Base-by-base conservation (phyloP, 768 basidiomycete genomes). In the Termitomyces sp. region DNA sequence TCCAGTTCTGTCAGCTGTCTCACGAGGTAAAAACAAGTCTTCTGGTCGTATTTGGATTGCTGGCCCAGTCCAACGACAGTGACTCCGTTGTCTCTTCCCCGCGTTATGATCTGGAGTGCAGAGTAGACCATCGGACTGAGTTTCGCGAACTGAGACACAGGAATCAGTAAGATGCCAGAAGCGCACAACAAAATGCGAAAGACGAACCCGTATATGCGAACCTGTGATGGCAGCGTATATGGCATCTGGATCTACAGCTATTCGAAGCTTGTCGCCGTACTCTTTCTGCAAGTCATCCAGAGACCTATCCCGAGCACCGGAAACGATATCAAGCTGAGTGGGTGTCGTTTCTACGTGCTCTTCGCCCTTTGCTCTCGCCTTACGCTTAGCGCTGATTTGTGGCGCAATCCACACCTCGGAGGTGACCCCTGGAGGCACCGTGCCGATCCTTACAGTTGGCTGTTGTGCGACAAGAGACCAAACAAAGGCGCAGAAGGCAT, bases 11-110 rank as follows among this genome's bases (percentile, higher is more conserved):
- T 79, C 18, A 96, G 77, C 65, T 91, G 87, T 65, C 86, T 84
- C 60, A 93, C 84, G 60, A 94, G 84, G 73, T 96, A 95, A 71
- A 92, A 92, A 64, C 92, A 92, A 1, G 91, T 90, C 73, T 94
- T 95, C 70, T 92, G 91, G 69, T 94, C 93, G 68, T 96, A 94
- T 53, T 84, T 85, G 11, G 93, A 88, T 68, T 84, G 80, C 66
- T 85, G 85, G 28, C 91, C 90, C 15, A 96, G 79, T 36, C 90
- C 84, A 13, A 94, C 84, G 50, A 91, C 87, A 7, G 91, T 89
- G 16, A 92, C 82, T 12, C 94, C 94, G 20, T 81, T 75, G 60
- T 91, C 89, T 61, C 93, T 78, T 3, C 89, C 91, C 40, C 91
- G 83, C n/a, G 92, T 89, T 65, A 96, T 86, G 48, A 93, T 78